phyloP scores from a whole-genome alignment of 805 yeast genomes.

The Kodamaea kakaduensis region DNA sequence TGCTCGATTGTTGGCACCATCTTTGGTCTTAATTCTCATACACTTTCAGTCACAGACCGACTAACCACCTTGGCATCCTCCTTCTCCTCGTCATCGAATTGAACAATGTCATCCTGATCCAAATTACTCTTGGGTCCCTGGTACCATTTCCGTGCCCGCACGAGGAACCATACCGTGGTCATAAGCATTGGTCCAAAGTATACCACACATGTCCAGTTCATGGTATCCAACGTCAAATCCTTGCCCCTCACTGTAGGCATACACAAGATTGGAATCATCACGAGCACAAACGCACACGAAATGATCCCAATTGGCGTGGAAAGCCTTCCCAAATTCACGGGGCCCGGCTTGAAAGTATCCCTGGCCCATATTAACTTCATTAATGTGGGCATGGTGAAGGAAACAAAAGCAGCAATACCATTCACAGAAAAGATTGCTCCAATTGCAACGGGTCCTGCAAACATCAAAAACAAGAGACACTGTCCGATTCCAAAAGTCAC shows the following conservation, averaged over 20 bases:
- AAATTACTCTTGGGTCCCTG: conserved; percentile 57
- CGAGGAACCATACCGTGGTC: conserved; percentile 45
- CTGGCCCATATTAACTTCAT: conserved; percentile 54
- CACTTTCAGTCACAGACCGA: conserved; percentile 4
- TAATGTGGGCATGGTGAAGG: conserved; percentile 61
- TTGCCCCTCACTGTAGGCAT: conserved; percentile 45
- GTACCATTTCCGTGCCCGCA: conserved; percentile 58
- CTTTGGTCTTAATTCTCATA: background rate
- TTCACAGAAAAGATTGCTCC: conserved; percentile 72
- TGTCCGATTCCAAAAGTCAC: conserved; percentile 53
- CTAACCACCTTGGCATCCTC: background rate
- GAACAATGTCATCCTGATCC: conserved; percentile 28
- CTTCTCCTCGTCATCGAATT: conserved; percentile 7
- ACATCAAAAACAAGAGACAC: conserved; percentile 51
- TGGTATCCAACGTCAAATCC: conserved; percentile 30
- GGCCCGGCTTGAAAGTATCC: conserved; percentile 55
- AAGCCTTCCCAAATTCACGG: conserved; percentile 58
- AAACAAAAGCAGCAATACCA: conserved; percentile 63
- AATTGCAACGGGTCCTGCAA: conserved; percentile 65
- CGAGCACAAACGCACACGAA: conserved; percentile 45
- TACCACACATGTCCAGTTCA: conserved; percentile 62
- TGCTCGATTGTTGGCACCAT: too few relatives aligned
- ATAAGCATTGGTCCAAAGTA: conserved; percentile 56
- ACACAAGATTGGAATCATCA: conserved; percentile 59
- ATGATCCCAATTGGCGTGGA: conserved; percentile 46